These are phyloP conservation scores for Cornus controversa DNA, from an alignment of 148 eudicot genomes.

Conservation along the genomic window DNA sequence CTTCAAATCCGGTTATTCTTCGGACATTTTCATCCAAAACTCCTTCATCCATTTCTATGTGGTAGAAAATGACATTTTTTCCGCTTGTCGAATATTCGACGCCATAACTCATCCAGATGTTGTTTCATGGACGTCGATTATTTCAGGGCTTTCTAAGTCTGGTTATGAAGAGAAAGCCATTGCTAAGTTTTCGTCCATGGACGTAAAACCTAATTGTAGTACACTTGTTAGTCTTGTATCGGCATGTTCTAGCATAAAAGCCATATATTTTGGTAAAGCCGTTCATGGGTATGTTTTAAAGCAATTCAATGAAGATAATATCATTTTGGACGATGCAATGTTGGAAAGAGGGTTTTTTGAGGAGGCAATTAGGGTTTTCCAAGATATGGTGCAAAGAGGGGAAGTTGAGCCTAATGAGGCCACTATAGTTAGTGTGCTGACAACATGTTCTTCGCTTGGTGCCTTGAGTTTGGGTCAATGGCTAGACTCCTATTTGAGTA, in stretches of 20 bases:
- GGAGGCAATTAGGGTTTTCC: constrained; percentile 16
- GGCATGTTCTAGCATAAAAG: constrained; percentile 17
- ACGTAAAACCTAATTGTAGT: constrained; percentile 23
- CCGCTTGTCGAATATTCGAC: constrained; percentile 19
- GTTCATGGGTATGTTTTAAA: constrained; percentile 24
- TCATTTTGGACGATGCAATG: constrained; percentile 16
- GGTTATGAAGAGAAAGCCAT: constrained; percentile 18
- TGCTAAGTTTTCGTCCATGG: constrained; percentile 18
- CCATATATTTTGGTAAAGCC: constrained; percentile 20
- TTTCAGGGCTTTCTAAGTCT: constrained; percentile 25
- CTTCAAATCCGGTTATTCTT: constrained; percentile 13
- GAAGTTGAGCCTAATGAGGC: constrained; percentile 31
- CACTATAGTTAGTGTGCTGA: constrained; percentile 22
- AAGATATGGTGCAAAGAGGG: constrained; percentile 19
- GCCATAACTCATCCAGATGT: constrained; percentile 16
- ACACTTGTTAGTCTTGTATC: constrained; percentile 25
- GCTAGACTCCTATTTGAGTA: constrained; percentile 8
- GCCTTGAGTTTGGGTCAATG: constrained; percentile 17
- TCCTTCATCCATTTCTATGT: constrained; percentile 21
- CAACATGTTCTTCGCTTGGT: constrained; percentile 17
- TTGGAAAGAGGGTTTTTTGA: constrained; percentile 21
- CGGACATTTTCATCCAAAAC: constrained; percentile 21
- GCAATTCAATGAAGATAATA: constrained; percentile 1
- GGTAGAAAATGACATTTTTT: background rate
- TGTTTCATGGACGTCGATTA: constrained; percentile 26